phyloP scores from a whole-genome alignment of 768 basidiomycete genomes.

The Termitomyces sp. region DNA sequence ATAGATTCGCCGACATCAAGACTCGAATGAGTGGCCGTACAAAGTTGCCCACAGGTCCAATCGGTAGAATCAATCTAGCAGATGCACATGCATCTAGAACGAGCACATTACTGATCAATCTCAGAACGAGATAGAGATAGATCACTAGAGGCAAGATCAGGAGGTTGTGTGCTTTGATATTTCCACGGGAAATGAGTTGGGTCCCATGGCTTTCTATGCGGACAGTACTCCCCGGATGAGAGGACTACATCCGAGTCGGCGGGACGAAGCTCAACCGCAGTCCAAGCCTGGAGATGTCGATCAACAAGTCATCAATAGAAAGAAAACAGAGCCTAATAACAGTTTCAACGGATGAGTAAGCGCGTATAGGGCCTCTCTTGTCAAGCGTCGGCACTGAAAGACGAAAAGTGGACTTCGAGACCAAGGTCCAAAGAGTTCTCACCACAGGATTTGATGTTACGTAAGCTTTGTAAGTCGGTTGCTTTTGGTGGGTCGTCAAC shows the following conservation, averaged over 20 bases:
- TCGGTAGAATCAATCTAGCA: neutral
- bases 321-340: neutral
- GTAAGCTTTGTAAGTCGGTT: slow-evolving; percentile 13
- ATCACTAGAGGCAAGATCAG: neutral
- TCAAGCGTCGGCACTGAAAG: neutral
- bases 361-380: neutral
- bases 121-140: neutral
- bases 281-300: neutral
- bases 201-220: neutral
- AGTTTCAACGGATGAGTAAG: neutral
- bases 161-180: neutral
- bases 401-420: neutral
- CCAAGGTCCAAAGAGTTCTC: too few species aligned
- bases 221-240: neutral
- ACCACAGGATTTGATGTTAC: slow-evolving; percentile 9
- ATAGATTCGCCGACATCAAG: neutral
- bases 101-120: neutral
- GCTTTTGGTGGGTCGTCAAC: slow-evolving; percentile 20
- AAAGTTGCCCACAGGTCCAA: neutral
- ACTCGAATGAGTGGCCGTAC: neutral
- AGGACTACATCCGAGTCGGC: neutral
- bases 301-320: neutral
- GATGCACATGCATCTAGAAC: neutral
- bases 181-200: neutral
- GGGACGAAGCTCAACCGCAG: neutral